These are phyloP conservation scores for Phoma herbarum DNA, from an alignment of 2,329 filamentous ascomycete genomes.

Conservation along the genomic window DNA sequence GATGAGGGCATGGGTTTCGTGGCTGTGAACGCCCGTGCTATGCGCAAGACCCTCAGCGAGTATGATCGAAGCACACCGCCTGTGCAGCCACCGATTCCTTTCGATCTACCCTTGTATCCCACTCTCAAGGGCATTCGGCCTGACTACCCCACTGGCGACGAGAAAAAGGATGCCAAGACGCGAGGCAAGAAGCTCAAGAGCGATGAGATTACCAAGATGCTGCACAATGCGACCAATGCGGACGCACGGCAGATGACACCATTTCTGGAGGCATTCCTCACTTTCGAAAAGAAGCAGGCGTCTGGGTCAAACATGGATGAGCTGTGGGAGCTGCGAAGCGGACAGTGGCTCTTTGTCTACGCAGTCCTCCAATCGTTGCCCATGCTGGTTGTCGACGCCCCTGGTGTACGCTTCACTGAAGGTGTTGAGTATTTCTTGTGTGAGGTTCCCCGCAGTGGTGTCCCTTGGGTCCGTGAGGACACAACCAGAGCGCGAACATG, in stretches of 20 bases:
- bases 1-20: slow-evolving; percentile 63
- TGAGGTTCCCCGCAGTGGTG: slow-evolving; percentile 74
- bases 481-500: slow-evolving; percentile 67
- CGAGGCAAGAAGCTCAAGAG: slow-evolving; percentile 77
- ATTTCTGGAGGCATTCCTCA: slow-evolving; percentile 74
- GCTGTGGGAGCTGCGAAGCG: slow-evolving; percentile 74
- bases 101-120: slow-evolving; percentile 83
- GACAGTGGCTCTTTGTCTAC: slow-evolving; percentile 85
- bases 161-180: slow-evolving; percentile 78
- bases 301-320: slow-evolving; percentile 71
- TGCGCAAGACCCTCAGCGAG: slow-evolving; percentile 83
- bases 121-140: slow-evolving; percentile 71
- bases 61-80: slow-evolving; percentile 90
- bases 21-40: slow-evolving; percentile 68
- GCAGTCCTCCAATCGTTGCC: slow-evolving; percentile 79
- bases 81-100: slow-evolving; percentile 89
- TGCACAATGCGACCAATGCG: slow-evolving; percentile 84
- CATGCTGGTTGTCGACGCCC: slow-evolving; percentile 79
- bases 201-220: slow-evolving; percentile 77
- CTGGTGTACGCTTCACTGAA: slow-evolving; percentile 72
- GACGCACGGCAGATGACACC: slow-evolving; percentile 69
- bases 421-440: slow-evolving; percentile 85
- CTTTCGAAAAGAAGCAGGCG: slow-evolving; percentile 75
- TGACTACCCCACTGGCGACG: slow-evolving; percentile 69
- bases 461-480: slow-evolving; percentile 76